These are phyloP conservation scores for Gossypium australe DNA, from an alignment of 345 rosid species.

Conservation along the genomic window DNA sequence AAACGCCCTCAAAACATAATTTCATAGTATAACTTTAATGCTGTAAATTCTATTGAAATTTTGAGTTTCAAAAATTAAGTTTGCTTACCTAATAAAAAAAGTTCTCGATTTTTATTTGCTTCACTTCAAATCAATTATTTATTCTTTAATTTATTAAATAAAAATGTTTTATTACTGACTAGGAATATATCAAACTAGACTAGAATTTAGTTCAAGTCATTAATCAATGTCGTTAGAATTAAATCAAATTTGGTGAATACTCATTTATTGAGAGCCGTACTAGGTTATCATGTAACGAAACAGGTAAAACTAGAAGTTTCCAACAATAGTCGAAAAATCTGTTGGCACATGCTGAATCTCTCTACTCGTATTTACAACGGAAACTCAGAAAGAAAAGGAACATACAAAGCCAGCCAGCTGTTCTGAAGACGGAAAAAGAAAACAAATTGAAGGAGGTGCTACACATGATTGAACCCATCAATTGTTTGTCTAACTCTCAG, in stretches of 20 bases:
- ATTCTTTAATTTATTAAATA: no score
- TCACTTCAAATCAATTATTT: background rate
- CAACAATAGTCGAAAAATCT: background rate
- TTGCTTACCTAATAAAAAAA: no score
- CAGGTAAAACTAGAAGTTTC: background rate
- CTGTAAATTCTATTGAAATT: no score
- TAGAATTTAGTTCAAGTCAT: background rate
- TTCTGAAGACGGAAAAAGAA: background rate
- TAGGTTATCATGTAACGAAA: background rate
- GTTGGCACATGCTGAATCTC: background rate
- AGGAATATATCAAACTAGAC: background rate
- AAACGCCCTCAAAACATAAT: no score
- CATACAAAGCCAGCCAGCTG: background rate
- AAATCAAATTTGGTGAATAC: background rate
- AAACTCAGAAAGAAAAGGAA: background rate
- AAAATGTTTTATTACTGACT: no score
- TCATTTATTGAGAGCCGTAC: no score
- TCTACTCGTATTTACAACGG: conserved; percentile 1
- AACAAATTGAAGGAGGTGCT: conserved; percentile 7
- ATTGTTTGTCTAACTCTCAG: conserved; percentile 61
- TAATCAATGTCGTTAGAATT: no score
- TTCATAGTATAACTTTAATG: no score
- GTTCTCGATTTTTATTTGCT: no score
- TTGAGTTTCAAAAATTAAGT: no score
- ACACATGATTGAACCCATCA: conserved; percentile 44